Evolutionary conservation across 177 flowering plant genomes (phyloP).

Genomic region (Vitis hybrid): DNA sequence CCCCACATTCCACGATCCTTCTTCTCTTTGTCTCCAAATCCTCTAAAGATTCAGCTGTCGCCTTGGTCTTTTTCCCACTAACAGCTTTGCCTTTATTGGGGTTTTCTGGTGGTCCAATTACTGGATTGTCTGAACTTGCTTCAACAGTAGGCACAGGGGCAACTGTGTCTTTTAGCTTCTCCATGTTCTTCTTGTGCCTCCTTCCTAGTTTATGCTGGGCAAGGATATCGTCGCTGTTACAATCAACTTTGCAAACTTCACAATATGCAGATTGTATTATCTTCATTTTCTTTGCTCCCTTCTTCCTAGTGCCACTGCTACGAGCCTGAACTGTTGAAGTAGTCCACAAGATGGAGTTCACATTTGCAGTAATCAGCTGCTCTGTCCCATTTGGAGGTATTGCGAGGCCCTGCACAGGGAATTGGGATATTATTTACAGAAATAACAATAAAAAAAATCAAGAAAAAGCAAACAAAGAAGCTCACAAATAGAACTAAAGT

Average conservation of each 20-base stretch:
- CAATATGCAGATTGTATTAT: constrained; percentile 52
- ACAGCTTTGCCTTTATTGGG: constrained; percentile 11
- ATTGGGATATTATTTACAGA: too few relatives aligned
- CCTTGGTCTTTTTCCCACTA: constrained; percentile 17
- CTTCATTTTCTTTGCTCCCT: constrained; percentile 35
- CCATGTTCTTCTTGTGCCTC: constrained; percentile 47
- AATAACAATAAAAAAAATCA: neutral
- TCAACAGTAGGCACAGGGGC: constrained; percentile 1
- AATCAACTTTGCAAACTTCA: constrained; percentile 55
- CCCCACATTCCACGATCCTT: constrained; percentile 59
- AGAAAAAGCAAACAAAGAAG: neutral
- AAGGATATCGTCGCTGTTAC: constrained; percentile 51
- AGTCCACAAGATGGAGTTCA: constrained; percentile 9
- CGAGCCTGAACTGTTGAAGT: constrained; percentile 10
- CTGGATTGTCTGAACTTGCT: constrained; percentile 12
- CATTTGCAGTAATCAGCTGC: constrained; percentile 13
- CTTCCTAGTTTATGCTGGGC: constrained; percentile 52
- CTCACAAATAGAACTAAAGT: neutral
- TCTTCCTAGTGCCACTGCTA: constrained; percentile 13
- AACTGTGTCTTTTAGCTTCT: constrained; percentile 19
- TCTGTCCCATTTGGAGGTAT: constrained; percentile 18
- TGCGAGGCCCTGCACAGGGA: constrained; percentile 23
- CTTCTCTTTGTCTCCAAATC: constrained; percentile 53
- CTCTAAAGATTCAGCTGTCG: constrained; percentile 25
- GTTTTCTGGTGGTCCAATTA: constrained; percentile 30